These are phyloP conservation scores for Fusarium luffae DNA, from an alignment of 2,329 filamentous ascomycete species.

Conservation along the genomic window DNA sequence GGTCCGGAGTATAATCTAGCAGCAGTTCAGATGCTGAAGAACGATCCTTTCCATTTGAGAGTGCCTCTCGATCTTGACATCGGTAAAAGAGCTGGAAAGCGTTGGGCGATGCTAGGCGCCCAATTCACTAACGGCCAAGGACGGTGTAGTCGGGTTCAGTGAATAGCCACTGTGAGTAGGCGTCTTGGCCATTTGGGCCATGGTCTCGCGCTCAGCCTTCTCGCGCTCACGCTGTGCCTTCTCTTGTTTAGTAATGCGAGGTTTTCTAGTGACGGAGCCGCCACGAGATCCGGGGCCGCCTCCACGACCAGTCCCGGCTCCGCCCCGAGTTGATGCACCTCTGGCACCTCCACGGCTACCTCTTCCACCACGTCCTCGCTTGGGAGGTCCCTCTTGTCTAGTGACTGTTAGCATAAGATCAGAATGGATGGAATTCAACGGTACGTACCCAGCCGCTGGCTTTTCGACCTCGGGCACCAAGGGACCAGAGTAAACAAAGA, in stretches of 20 bases:
- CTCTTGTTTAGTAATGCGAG: conserved; percentile 86
- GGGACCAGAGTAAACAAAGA: conserved; percentile 97
- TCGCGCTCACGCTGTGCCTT: conserved; percentile 84
- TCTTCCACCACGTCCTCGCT: conserved; percentile 69
- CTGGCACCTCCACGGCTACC: conserved; percentile 66
- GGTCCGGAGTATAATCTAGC: background rate
- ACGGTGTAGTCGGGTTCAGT: conserved; percentile 53
- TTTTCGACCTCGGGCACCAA: conserved; percentile 89
- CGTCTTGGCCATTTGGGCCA: conserved; percentile 56
- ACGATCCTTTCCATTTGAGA: background rate
- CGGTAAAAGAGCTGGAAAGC: background rate
- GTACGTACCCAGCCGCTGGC: conserved; percentile 63
- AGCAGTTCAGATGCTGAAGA: background rate
- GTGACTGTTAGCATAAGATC: conserved; percentile 50
- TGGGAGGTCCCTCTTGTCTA: conserved; percentile 79
- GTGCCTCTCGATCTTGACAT: background rate
- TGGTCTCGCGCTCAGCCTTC: conserved; percentile 77
- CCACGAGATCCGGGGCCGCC: conserved; percentile 78
- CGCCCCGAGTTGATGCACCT: conserved; percentile 70
- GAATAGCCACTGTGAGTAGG: conserved; percentile 51
- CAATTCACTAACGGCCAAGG: conserved; percentile 53
- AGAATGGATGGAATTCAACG: background rate
- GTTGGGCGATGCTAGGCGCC: conserved; percentile 43
- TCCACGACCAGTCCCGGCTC: conserved; percentile 57
- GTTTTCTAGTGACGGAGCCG: conserved; percentile 79